phyloP scores from a whole-genome alignment of 352 stramenopile genomes.

The Phytophthora niederhauseri region DNA sequence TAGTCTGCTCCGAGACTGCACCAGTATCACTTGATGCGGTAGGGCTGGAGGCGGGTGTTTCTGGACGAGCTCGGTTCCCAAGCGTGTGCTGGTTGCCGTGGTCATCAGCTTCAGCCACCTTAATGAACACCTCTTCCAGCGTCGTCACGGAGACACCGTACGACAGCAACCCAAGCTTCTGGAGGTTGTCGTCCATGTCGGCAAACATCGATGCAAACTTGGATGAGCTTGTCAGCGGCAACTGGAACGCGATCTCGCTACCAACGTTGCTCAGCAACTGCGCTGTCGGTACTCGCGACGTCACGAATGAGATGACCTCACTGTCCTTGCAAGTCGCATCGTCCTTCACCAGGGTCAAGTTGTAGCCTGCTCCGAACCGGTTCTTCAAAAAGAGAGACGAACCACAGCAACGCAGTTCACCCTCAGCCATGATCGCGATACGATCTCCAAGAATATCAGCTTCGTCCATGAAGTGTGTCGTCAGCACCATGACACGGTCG shows the following conservation, averaged over 20 bases:
- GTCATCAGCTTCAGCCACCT: conserved; percentile 56
- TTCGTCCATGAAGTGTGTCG: conserved; percentile 96
- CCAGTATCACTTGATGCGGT: conserved; percentile 17
- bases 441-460: conserved; percentile 85
- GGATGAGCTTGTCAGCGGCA: conserved; percentile 53
- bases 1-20: conserved; percentile 3
- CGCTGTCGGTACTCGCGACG: conserved; percentile 40
- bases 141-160: conserved; percentile 86
- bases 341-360: conserved; percentile 68
- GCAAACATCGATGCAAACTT: conserved; percentile 71
- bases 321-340: conserved; percentile 38
- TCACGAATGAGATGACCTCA: conserved; percentile 45
- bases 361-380: conserved; percentile 72
- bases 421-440: conserved; percentile 87
- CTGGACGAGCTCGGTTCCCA: conserved; percentile 23
- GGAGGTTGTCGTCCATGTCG: conserved; percentile 53
- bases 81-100: conserved; percentile 50
- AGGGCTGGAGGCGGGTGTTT: conserved; percentile 15
- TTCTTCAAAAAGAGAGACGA: conserved; percentile 87
- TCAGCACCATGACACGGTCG: conserved; percentile 85
- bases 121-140: conserved; percentile 86
- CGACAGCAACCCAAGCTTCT: conserved; percentile 48
- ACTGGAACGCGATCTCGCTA: conserved; percentile 70
- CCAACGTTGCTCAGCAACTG: conserved; percentile 71
- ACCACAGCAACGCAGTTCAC: conserved; percentile 73